Base-by-base conservation (phyloP, 2,329 filamentous ascomycete species). In the Verticillium zaregamsianum region DNA sequence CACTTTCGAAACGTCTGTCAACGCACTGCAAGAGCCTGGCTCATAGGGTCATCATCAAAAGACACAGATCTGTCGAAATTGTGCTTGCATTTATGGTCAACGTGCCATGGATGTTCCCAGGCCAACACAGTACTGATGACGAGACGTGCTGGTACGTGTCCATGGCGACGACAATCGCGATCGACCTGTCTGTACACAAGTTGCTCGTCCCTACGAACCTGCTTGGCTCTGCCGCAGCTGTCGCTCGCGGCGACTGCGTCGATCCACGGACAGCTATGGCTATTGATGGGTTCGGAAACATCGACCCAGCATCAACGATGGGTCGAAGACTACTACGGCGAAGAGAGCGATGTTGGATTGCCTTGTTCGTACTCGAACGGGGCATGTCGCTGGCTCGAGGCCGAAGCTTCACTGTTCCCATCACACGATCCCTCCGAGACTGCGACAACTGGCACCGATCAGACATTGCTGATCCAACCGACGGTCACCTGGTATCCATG, bases 21-120 rank as follows among this genome's bases (percentile, higher is more conserved):
- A 81, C 84, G 59, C 89, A 92, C 66, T 83, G 83, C 64, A 87
- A 85, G 64, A 78, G 78, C 28, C 80, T 92, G 3, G 88, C 86
- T 0, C 82, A 86, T 31, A 80, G 83, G 32, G 82, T 91, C 54
- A 86, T 89, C 58, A 75, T 80, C 0, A 81, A 83, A 55, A 84
- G 88, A 2, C 83, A 86, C 68, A 83, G 87, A 61, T 92, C 89
- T 0, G 87, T 90, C 6, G 89, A 92, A 70, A 90, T 92, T 61
- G 86, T 92, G 0, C 76, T 92, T 1, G 89, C 87, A 0, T 91
- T 91, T 69, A 89, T 92, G 85, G 82, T 90, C 35, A 91, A 91
- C 64, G 83, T 92, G 7, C 89, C 89, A 0, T 92, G 89, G 89
- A 90, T 91, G 82, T 85, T 85, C 33, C 86, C 87, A 1, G 86